Evolutionary conservation across 2,329 filamentous ascomycete genomes (phyloP).

Genomic region (Botryotinia calthae): DNA sequence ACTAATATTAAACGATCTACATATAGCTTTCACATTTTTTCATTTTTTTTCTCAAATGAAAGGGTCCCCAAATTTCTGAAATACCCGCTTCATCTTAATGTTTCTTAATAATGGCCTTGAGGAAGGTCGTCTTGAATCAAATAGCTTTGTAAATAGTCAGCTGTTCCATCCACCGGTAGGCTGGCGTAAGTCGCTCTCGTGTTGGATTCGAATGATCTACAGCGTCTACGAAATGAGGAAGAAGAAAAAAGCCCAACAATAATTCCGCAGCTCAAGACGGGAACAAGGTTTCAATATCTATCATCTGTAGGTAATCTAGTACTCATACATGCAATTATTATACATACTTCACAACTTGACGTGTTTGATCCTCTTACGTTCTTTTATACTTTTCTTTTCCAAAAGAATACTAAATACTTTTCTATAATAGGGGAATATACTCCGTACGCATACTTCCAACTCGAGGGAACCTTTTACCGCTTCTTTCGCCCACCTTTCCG

Average conservation of each 20-base stretch:
- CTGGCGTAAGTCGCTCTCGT: conserved; percentile 10
- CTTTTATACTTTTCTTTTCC: conserved; percentile 4
- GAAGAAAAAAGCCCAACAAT: conserved; percentile 1
- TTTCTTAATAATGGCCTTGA: not conserved
- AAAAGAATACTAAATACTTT: not conserved
- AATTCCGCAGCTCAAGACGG: not conserved
- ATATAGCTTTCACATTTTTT: conserved; percentile 9
- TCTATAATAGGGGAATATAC: conserved; percentile 12
- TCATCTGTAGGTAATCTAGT: not conserved
- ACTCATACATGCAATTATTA: conserved; percentile 4
- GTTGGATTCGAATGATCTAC: conserved; percentile 17
- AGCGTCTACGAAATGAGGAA: conserved; percentile 6
- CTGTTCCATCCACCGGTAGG: conserved; percentile 2
- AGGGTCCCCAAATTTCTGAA: not conserved
- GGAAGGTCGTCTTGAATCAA: conserved; percentile 1
- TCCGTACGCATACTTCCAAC: conserved; percentile 4
- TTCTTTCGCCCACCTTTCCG: conserved; percentile 20
- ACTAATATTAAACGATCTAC: conserved; percentile 15
- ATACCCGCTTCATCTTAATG: conserved; percentile 15
- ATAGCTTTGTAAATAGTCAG: not conserved
- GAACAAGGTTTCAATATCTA: conserved; percentile 10
- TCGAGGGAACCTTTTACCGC: conserved; percentile 18
- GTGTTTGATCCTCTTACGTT: not conserved
- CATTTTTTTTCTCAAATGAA: not conserved
- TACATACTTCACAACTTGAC: conserved; percentile 10